Conservation (phyloP, 2,329 filamentous ascomycete genomes). For the Geosmithia flava region DNA sequence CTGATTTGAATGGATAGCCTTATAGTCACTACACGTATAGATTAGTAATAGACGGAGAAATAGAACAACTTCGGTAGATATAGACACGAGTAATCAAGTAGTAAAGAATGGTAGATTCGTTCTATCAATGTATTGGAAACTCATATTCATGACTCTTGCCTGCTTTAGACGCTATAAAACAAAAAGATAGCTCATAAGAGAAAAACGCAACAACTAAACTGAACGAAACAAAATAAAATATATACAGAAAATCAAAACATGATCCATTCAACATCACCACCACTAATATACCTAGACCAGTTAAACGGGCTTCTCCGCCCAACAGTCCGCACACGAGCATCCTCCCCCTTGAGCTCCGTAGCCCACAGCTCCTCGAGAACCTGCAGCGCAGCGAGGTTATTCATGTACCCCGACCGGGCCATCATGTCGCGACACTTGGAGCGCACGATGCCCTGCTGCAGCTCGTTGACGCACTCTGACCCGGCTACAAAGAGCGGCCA, state of each 20-base stretch:
- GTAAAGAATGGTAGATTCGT: too few relatives aligned
- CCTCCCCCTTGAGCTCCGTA: slow-evolving; percentile 31
- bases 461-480: slow-evolving; percentile 74
- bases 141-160: too few relatives aligned
- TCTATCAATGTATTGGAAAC: too few relatives aligned
- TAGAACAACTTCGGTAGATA: too few relatives aligned
- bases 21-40: too few relatives aligned
- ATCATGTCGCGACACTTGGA: slow-evolving; percentile 77
- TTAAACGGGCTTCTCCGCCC: slow-evolving; percentile 38
- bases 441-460: slow-evolving; percentile 68
- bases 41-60: too few relatives aligned
- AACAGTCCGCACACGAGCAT: slow-evolving; percentile 16
- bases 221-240: neutral
- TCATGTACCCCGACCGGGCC: slow-evolving; percentile 81
- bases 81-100: too few relatives aligned
- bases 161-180: too few relatives aligned
- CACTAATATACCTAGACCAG: slow-evolving; percentile 45
- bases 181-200: too few relatives aligned
- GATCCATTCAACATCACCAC: slow-evolving; percentile 52
- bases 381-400: slow-evolving; percentile 77
- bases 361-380: slow-evolving; percentile 78
- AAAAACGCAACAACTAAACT: too few relatives aligned
- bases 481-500: slow-evolving; percentile 90
- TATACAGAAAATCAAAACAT: slow-evolving; percentile 36
- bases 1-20: too few relatives aligned